Conservation (phyloP, 495 filamentous ascomycete genomes). For the Xylaria curta region DNA sequence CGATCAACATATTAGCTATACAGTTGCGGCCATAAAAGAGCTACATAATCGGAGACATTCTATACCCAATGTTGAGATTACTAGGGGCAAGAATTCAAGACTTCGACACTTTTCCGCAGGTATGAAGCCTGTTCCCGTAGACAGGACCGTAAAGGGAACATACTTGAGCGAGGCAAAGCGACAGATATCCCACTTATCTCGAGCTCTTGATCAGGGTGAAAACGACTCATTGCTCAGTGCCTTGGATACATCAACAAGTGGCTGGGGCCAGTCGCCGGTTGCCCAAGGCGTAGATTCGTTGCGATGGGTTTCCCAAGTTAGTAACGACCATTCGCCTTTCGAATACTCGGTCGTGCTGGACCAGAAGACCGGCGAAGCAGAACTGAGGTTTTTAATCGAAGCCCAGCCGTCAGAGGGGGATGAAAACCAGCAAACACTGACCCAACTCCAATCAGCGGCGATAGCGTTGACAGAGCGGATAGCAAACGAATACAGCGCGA, state of each 20-base stretch:
- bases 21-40: constrained; percentile 23
- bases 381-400: constrained; percentile 21
- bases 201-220: constrained; percentile 5
- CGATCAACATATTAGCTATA: constrained; percentile 25
- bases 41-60: constrained; percentile 21
- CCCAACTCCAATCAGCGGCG: constrained; percentile 11
- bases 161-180: constrained; percentile 17
- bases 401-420: constrained; percentile 6
- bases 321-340: constrained; percentile 3
- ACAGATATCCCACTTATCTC: constrained; percentile 14
- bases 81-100: constrained; percentile 18
- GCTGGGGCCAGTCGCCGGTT: constrained; percentile 2
- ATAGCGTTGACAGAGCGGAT: constrained; percentile 15
- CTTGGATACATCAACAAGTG: constrained; percentile 9
- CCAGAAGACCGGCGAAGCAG: constrained; percentile 17
- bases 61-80: constrained; percentile 24
- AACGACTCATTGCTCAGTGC: not conserved
- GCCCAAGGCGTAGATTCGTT: not conserved
- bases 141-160: not conserved
- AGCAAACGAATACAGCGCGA: constrained; percentile 7
- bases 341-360: constrained; percentile 6
- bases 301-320: constrained; percentile 14
- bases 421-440: not conserved
- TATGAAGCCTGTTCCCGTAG: constrained; percentile 14
- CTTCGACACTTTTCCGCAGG: constrained; percentile 22